phyloP scores from a whole-genome alignment of 352 stramenopile species.

The Nannochloropsis limnetica region DNA sequence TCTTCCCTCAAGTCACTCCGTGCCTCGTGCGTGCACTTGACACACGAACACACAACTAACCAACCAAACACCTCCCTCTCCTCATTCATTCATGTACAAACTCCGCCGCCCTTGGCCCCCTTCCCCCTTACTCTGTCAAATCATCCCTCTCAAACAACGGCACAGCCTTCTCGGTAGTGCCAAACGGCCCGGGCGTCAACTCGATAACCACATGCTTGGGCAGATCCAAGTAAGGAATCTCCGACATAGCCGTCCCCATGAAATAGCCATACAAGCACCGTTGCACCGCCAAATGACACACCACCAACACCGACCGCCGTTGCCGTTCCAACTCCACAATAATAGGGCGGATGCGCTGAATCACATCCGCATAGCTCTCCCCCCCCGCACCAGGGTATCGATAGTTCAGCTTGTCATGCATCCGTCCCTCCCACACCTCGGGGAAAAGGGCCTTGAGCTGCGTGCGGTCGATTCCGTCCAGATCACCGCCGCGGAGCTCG shows the following conservation, averaged over 20 bases:
- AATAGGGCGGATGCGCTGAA: constrained; percentile 73
- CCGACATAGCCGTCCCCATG: constrained; percentile 49
- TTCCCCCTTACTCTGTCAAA: background rate
- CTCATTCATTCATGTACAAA: background rate
- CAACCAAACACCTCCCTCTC: background rate
- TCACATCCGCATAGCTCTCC: constrained; percentile 84
- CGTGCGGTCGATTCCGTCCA: constrained; percentile 59
- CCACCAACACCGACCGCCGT: constrained; percentile 49
- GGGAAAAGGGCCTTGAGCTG: constrained; percentile 60
- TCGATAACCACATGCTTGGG: constrained; percentile 50
- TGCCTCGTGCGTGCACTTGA: background rate
- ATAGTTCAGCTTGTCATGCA: constrained; percentile 79
- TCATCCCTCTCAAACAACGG: constrained; percentile 1
- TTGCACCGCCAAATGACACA: constrained; percentile 54
- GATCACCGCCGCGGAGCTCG: constrained; percentile 75
- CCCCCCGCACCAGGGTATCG: constrained; percentile 73
- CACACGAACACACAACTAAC: background rate
- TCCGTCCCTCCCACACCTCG: constrained; percentile 67
- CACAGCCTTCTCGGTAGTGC: constrained; percentile 40
- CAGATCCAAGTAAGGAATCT: constrained; percentile 53
- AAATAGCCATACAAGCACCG: constrained; percentile 58
- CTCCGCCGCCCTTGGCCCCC: background rate
- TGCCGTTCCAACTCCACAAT: constrained; percentile 74
- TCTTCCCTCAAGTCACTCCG: background rate
- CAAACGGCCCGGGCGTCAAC: constrained; percentile 51